These are phyloP conservation scores for Dendrothele bispora DNA, from an alignment of 768 basidiomycete species.

Conservation along the genomic window DNA sequence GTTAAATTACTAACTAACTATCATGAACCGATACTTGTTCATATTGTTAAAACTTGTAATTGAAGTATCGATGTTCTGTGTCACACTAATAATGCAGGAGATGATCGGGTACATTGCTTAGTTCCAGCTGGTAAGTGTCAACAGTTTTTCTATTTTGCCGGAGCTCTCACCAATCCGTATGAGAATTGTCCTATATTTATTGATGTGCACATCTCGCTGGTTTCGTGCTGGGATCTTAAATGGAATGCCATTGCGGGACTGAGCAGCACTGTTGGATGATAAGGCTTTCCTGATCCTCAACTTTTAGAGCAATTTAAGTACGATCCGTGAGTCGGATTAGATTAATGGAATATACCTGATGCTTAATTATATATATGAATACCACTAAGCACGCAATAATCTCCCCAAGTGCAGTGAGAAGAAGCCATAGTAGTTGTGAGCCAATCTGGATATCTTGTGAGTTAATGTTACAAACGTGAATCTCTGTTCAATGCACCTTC, in stretches of 20 bases:
- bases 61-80: too few species aligned
- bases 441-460: constrained; percentile 9
- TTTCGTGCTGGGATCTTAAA: neutral
- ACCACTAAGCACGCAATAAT: constrained; percentile 4
- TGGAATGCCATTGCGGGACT: constrained; percentile 3
- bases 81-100: constrained; percentile 15
- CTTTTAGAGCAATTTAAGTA: neutral
- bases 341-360: constrained; percentile 21
- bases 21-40: too few species aligned
- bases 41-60: too few species aligned
- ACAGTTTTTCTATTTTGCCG: neutral
- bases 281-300: too few species aligned
- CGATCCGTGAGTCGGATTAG: neutral
- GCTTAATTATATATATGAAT: constrained; percentile 12
- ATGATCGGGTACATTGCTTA: constrained; percentile 16
- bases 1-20: too few species aligned
- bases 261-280: too few species aligned
- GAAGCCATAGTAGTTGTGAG: constrained; percentile 14
- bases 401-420: constrained; percentile 12
- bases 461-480: neutral
- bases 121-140: neutral
- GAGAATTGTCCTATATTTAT: constrained; percentile 9
- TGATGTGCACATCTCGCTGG: constrained; percentile 5
- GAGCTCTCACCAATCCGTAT: constrained; percentile 13
- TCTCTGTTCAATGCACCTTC: constrained; percentile 9